Percentiles rank a stretch among this genome's conserved stretches.
Conservation (phyloP, 768 basidiomycete genomes). For the Pholiota microspora region DNA sequence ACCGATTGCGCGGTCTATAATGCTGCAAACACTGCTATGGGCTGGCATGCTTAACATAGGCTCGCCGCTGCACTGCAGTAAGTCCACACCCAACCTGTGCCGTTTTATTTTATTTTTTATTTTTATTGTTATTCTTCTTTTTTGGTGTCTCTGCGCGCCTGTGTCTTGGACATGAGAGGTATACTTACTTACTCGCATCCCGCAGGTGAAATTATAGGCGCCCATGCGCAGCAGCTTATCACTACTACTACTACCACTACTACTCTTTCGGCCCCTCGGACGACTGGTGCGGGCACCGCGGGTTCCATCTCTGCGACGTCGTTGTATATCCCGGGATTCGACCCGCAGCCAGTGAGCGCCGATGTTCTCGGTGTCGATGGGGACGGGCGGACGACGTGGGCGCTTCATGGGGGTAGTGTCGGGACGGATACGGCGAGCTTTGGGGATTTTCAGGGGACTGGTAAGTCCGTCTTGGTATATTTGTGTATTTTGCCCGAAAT, state of each 20-base stretch:
- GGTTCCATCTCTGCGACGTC: constrained; percentile 24
- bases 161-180: too few relatives aligned
- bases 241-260: background rate
- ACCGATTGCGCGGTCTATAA: too few relatives aligned
- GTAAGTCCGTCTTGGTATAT: constrained; percentile 21
- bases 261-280: background rate
- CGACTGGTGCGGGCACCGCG: background rate
- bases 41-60: too few relatives aligned
- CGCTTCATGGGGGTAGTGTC: constrained; percentile 29
- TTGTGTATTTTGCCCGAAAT: background rate
- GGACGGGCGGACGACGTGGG: constrained; percentile 42
- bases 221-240: background rate
- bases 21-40: too few relatives aligned
- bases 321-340: constrained; percentile 44
- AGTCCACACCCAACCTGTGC: too few relatives aligned
- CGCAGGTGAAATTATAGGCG: background rate
- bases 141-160: background rate
- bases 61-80: too few relatives aligned
- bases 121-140: background rate
- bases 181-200: background rate
- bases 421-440: constrained; percentile 31
- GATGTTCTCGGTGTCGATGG: constrained; percentile 38
- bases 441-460: constrained; percentile 35
- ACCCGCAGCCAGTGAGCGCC: constrained; percentile 42
- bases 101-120: too few relatives aligned